phyloP scores from a whole-genome alignment of 306 rosid genomes.

The Delonix regia region DNA sequence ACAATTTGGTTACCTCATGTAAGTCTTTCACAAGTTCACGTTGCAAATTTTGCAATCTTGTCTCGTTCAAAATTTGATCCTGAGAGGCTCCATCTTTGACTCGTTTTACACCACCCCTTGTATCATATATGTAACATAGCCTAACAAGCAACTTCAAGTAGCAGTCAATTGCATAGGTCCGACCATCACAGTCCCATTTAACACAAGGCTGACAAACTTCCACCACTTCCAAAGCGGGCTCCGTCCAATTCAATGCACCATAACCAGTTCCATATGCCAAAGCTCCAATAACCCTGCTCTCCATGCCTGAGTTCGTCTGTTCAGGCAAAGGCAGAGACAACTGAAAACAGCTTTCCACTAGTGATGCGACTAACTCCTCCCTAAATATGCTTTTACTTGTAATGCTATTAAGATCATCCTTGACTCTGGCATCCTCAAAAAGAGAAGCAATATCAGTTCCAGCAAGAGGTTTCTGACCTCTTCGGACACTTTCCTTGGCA shows the following conservation, averaged over 20 bases:
- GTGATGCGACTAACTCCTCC: slow-evolving; percentile 97
- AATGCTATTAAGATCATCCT: slow-evolving; percentile 84
- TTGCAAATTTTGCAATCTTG: slow-evolving; percentile 94
- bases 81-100: slow-evolving; percentile 98
- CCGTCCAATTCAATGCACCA: slow-evolving; percentile 98
- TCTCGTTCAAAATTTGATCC: slow-evolving; percentile 97
- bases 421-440: slow-evolving; percentile 89
- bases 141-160: slow-evolving; percentile 96
- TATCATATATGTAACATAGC: slow-evolving; percentile 88
- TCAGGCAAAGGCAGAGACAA: slow-evolving; percentile 97
- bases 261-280: slow-evolving; percentile 99
- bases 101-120: slow-evolving; percentile 96
- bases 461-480: slow-evolving; percentile 99
- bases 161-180: slow-evolving; percentile 96
- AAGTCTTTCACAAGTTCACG: slow-evolving; percentile 87
- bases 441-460: slow-evolving; percentile 99
- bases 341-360: slow-evolving; percentile 99
- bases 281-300: slow-evolving; percentile 99
- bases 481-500: slow-evolving; percentile 97
- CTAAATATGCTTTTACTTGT: slow-evolving; percentile 92
- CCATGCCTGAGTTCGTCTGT: slow-evolving; percentile 89
- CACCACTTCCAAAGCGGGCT: slow-evolving; percentile 97
- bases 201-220: slow-evolving; percentile 98
- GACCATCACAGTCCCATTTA: slow-evolving; percentile 99
- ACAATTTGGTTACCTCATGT: slow-evolving; percentile 62